These are phyloP conservation scores for Wickerhamia fluorescens DNA, from an alignment of 805 yeast genomes.

Conservation along the genomic window DNA sequence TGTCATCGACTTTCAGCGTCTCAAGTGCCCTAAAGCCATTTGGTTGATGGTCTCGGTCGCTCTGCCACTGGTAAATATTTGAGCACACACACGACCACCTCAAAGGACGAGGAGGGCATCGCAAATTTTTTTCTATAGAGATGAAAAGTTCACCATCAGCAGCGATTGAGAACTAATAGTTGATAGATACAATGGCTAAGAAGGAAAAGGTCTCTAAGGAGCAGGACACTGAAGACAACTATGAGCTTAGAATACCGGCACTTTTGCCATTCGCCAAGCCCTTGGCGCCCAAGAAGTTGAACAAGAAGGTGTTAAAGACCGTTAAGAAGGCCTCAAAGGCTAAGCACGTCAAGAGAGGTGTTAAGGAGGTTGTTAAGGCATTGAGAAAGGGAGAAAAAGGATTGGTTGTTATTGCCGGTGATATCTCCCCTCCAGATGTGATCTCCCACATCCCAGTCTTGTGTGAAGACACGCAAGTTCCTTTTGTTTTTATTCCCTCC, in stretches of 20 bases:
- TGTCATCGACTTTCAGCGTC: no score
- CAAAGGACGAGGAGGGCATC: no score
- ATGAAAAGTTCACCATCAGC: no score
- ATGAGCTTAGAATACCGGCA: slow-evolving; percentile 87
- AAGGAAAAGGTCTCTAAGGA: slow-evolving; percentile 38
- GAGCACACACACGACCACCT: no score
- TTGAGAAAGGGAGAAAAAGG: slow-evolving; percentile 98
- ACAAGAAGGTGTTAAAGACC: slow-evolving; percentile 90
- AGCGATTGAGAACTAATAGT: no score
- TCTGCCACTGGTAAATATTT: no score
- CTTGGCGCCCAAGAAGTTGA: slow-evolving; percentile 89
- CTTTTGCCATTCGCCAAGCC: slow-evolving; percentile 90
- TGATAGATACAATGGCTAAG: slow-evolving; percentile 30
- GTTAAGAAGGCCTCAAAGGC: slow-evolving; percentile 98
- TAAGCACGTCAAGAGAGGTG: slow-evolving; percentile 97
- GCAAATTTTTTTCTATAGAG: no score
- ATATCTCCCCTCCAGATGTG: slow-evolving; percentile 95
- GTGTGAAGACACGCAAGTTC: slow-evolving; percentile 91
- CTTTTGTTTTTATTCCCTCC: slow-evolving; percentile 90
- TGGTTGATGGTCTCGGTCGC: no score
- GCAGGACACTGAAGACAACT: slow-evolving; percentile 58
- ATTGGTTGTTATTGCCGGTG: slow-evolving; percentile 93
- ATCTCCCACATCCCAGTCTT: slow-evolving; percentile 95
- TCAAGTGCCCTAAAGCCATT: no score
- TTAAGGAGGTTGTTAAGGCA: slow-evolving; percentile 96